A percentile compares a stretch with the other conserved stretches of the same genome.
Evolutionary conservation across 257 asterid species (phyloP).

Genomic region (Thymus mandschuricus): DNA sequence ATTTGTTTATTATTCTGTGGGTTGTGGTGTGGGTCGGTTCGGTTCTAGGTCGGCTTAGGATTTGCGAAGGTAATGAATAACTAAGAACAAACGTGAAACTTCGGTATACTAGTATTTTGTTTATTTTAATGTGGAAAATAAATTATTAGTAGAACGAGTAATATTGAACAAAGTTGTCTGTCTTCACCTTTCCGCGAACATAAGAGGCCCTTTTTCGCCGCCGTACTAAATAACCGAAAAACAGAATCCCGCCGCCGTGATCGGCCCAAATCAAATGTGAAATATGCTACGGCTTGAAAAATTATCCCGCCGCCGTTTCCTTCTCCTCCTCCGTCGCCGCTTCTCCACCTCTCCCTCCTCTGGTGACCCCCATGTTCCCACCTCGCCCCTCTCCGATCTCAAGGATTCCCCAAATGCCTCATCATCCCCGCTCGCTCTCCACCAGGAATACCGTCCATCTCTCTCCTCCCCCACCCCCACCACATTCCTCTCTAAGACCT

Average conservation of each 20-base stretch:
- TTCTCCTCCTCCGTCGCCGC: conserved; percentile 43
- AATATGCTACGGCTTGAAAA: conserved; percentile 33
- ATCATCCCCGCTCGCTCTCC: conserved; percentile 39
- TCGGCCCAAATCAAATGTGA: neutral
- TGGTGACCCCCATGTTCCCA: conserved; percentile 25
- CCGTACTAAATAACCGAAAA: conserved; percentile 20
- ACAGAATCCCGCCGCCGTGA: neutral
- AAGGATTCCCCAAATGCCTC: conserved; percentile 37
- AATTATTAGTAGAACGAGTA: too few species aligned
- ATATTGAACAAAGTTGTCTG: neutral
- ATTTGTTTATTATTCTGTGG: too few species aligned
- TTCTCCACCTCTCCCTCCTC: conserved; percentile 37
- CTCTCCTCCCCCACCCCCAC: conserved; percentile 21
- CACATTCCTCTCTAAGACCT: conserved; percentile 33
- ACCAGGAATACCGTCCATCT: conserved; percentile 35
- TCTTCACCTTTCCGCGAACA: neutral
- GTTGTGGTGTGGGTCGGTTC: too few species aligned
- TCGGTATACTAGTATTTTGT: too few species aligned
- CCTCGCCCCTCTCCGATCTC: conserved; percentile 33
- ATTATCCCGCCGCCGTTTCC: conserved; percentile 39
- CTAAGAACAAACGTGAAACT: too few species aligned
- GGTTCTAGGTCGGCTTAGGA: too few species aligned
- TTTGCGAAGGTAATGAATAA: too few species aligned
- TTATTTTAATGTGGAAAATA: too few species aligned
- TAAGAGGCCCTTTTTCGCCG: conserved; percentile 18